Evolutionary conservation across 2,329 filamentous ascomycete genomes (phyloP).

Genomic region (Microsporum audouinii): DNA sequence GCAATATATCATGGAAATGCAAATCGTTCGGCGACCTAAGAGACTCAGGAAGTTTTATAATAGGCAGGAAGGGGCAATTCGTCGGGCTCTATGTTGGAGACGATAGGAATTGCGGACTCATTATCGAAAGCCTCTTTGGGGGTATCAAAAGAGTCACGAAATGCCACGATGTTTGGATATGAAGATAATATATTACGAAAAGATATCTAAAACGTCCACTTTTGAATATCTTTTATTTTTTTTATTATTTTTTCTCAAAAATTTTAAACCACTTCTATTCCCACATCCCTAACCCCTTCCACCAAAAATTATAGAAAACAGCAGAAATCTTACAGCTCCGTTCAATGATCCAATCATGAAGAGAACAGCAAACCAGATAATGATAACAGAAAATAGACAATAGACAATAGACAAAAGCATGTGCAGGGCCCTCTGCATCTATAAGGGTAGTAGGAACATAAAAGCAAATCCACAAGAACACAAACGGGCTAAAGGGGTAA

Average conservation of each 20-base stretch:
- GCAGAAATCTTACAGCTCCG: neutral
- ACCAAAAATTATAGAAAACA: neutral
- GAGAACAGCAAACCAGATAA: neutral
- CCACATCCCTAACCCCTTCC: neutral
- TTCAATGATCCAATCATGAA: conserved; percentile 1
- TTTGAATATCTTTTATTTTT: neutral
- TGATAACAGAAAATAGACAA: neutral
- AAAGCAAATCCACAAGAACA: neutral
- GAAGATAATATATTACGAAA: neutral
- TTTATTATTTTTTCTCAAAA: neutral
- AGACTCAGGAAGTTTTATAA: too few relatives aligned
- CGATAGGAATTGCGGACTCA: too few relatives aligned
- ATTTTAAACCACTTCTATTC: neutral
- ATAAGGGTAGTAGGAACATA: neutral
- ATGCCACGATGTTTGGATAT: neutral
- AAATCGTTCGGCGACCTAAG: too few relatives aligned
- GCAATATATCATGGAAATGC: too few relatives aligned
- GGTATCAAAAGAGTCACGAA: too few relatives aligned
- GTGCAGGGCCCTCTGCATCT: neutral
- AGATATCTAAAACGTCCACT: neutral
- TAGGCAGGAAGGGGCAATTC: too few relatives aligned
- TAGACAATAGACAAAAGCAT: neutral
- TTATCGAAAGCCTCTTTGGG: too few relatives aligned
- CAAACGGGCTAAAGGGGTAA: neutral
- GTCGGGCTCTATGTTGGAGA: too few relatives aligned